Percentiles rank a stretch among this genome's conserved stretches.
Evolutionary conservation across 169 alveolate species (phyloP).

Genomic region (Cryptosporidium bovis): DNA sequence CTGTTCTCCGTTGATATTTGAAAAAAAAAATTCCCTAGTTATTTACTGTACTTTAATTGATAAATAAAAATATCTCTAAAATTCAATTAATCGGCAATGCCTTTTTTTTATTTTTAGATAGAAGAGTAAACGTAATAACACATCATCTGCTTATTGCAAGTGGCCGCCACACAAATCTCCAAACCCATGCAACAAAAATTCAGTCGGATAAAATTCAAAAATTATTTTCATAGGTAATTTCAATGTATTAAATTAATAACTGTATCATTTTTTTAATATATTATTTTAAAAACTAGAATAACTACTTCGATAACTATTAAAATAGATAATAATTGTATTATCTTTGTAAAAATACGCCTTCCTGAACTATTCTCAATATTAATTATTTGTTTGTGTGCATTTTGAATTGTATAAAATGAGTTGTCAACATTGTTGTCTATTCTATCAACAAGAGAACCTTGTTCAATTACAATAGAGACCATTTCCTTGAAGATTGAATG

Average conservation of each 20-base stretch:
- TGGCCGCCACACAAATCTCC: slow-evolving; percentile 75
- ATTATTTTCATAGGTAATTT: not conserved
- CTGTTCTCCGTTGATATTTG: not conserved
- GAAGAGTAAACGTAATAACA: slow-evolving; percentile 17
- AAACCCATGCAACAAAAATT: not conserved
- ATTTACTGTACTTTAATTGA: no score
- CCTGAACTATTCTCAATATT: slow-evolving; percentile 21
- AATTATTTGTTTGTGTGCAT: slow-evolving; percentile 43
- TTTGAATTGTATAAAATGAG: not conserved
- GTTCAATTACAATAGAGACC: slow-evolving; percentile 82
- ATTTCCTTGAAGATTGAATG: slow-evolving; percentile 83
- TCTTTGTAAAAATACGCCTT: slow-evolving; percentile 16
- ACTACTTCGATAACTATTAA: slow-evolving; percentile 22
- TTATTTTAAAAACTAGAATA: slow-evolving; percentile 11
- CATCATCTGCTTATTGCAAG: slow-evolving; percentile 73
- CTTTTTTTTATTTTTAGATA: not conserved
- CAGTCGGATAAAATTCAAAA: not conserved
- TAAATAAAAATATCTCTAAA: no score
- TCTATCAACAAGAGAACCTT: slow-evolving; percentile 84
- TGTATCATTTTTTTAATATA: not conserved
- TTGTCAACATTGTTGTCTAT: slow-evolving; percentile 83
- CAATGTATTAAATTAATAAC: not conserved
- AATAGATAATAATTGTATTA: slow-evolving; percentile 20
- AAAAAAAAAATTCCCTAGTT: not conserved
- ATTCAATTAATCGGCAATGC: not conserved